A percentile compares a stretch with the other conserved stretches of the same genome.
These are phyloP conservation scores for Paramecium sexaurelia DNA, from an alignment of 73 alveolate species.

Conservation along the genomic window DNA sequence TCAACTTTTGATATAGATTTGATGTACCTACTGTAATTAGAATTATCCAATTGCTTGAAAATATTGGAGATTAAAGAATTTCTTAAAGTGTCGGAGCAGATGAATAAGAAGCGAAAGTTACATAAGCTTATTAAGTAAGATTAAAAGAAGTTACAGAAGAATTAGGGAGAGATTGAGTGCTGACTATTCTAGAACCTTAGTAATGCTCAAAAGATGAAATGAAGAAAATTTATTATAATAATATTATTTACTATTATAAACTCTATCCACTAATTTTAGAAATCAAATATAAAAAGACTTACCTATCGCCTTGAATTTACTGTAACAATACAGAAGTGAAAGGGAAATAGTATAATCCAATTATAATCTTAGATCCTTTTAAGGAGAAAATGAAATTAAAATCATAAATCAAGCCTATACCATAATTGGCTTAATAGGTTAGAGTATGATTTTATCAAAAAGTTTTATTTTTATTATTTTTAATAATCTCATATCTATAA, in stretches of 20 bases:
- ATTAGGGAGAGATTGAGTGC: constrained; percentile 49
- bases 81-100: not conserved
- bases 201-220: constrained; percentile 22
- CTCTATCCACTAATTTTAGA: not conserved
- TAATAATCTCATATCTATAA: too few species aligned
- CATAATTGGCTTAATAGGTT: constrained; percentile 30
- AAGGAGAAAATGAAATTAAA: constrained; percentile 54
- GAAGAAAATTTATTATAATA: not conserved
- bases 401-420: constrained; percentile 30
- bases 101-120: not conserved
- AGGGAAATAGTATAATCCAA: not conserved
- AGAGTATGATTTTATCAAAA: not conserved
- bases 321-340: not conserved
- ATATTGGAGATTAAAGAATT: constrained; percentile 24
- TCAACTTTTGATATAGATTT: not conserved
- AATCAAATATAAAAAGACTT: constrained; percentile 18
- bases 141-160: constrained; percentile 42
- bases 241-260: not conserved
- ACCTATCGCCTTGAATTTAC: constrained; percentile 37
- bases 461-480: not conserved
- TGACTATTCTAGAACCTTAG: not conserved
- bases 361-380: not conserved
- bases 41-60: not conserved
- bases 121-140: not conserved
- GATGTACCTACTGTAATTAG: constrained; percentile 26